Percentiles rank a stretch among this genome's conserved stretches.
These are phyloP conservation scores for Phialophora chinensis DNA, from an alignment of 2,329 filamentous ascomycete genomes.

Conservation along the genomic window DNA sequence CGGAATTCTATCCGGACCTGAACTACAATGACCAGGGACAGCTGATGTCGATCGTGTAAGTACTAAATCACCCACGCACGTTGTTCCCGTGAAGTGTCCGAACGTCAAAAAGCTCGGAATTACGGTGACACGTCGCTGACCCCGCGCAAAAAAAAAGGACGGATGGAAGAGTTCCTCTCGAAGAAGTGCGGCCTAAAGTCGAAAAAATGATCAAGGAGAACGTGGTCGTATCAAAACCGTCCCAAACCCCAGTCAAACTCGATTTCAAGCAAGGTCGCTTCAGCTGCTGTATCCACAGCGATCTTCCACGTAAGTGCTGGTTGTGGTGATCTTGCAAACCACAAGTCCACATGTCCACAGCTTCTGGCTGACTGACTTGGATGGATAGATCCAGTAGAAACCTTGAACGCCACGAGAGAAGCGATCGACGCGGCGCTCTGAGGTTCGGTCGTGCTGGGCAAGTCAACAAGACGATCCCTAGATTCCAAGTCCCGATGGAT, in stretches of 20 bases:
- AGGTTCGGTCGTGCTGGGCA: too few species aligned
- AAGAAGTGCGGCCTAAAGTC: background rate
- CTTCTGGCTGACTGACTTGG: constrained; percentile 14
- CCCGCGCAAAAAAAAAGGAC: background rate
- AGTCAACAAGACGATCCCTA: too few species aligned
- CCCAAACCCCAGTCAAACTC: constrained; percentile 17
- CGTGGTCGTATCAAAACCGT: background rate
- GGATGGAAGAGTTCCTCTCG: constrained; percentile 1
- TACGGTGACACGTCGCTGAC: too few species aligned
- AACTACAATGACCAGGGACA: constrained; percentile 58
- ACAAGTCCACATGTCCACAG: background rate
- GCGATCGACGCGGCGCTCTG: constrained; percentile 2
- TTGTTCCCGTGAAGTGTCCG: too few species aligned
- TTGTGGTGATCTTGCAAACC: background rate
- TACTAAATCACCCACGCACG: too few species aligned
- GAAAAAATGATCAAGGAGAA: background rate
- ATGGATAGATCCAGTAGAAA: constrained; percentile 27
- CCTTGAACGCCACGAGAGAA: constrained; percentile 25
- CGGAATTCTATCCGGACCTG: constrained; percentile 62
- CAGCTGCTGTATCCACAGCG: constrained; percentile 44
- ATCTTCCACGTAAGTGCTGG: constrained; percentile 37
- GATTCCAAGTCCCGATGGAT: too few species aligned
- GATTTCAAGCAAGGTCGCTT: constrained; percentile 40
- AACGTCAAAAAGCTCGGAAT: background rate
- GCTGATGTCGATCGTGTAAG: constrained; percentile 53